Base-by-base conservation (phyloP, 768 basidiomycete genomes). In the Amyloporia xantha region DNA sequence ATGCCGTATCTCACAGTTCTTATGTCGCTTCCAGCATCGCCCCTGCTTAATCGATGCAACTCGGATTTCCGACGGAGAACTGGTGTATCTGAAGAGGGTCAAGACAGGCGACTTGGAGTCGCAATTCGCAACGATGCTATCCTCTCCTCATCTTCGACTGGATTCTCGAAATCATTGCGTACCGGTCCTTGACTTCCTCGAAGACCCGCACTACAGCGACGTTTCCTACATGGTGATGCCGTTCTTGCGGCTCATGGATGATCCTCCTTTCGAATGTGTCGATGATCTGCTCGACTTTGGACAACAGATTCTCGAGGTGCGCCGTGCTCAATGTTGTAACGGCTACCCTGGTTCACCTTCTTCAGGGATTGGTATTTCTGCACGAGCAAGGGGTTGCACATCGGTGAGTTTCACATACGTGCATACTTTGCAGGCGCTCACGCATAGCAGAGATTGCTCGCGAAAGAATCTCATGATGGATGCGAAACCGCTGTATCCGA, bases 11-110 rank as follows among this genome's bases (percentile, higher is more conserved):
- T n/a, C n/a, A n/a, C n/a, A n/a, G n/a, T n/a, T n/a, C n/a, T n/a
- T n/a, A n/a, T n/a, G n/a, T n/a, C n/a, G n/a, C n/a, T n/a, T n/a
- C n/a, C n/a, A n/a, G n/a, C n/a, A 11, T 11, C 35, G 38, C 23
- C 37, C 4, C 15, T 33, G 17, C 30, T 21, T 43, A 0, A 50
- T 66, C 2, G 71, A 71, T 30, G 70, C 68, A 0, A 66, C 57
- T 0, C 57, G 66, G 5, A 48, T 56, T 2, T 56, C 58, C 1
- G 68, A 70, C 23, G 58, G 48, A 0, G 49, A 36, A 5, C 43
- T 56, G 1, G 62, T 72, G 0, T 60, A 56, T 10, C 50, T 72
- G 12, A 71, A 72, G 21, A 30, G 35, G 1, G 52, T 68, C 0
- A 1, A 24, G 5, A 47, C 49, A 0, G 47, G 37, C 0, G 48